Evolutionary conservation across 2,329 filamentous ascomycete species (phyloP), one percentile per base, ranked within the genome.

Genomic region (Penicillium rolfsii): DNA sequence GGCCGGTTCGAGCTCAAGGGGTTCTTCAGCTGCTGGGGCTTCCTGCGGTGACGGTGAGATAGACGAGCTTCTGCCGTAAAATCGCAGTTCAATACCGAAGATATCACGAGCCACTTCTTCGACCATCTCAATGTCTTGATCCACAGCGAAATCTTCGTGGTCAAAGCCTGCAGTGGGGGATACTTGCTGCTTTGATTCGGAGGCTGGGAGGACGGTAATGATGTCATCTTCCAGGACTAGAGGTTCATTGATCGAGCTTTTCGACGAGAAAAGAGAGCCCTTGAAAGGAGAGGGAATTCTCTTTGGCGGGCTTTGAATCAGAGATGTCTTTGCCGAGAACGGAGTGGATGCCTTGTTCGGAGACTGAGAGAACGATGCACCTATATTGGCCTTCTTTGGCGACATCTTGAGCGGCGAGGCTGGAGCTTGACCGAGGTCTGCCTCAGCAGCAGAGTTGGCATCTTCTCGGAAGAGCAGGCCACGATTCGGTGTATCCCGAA

Each of bases 281-380:
- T 79, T 80, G 56, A 76, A 75, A 0, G 79, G 76, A 4, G 78
- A 77, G 8, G 70, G 67, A 26, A 78, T 71, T 52, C 77, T 76
- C 61, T 79, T 79, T 2, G 80, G 79, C 7, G 80, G 80, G 52
- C 77, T 80, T 62, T 78, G 74, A 16, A 82, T 70, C 6, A 80
- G 64, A 11, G 76, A 78, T 11, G 67, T 57, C 56, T 73, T 65
- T 26, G 68, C 67, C 50, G 77, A 71, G 2, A 76, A 75, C 1
- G 77, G 73, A 1, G 73, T 69, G 2, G 70, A 69, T 19, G 72
- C 63, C 57, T 77, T 75, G 5, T 70, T 61, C 1, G 73, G 69
- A 4, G 74, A 74, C 48, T 76, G 73, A 9, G 70, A 65, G 52
- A 79, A 77, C 3, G 75, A 74, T 7, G 74, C 70, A 19, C 72